Evolutionary conservation across 495 filamentous ascomycete genomes (phyloP).

Genomic region (Penicillium paxilli): DNA sequence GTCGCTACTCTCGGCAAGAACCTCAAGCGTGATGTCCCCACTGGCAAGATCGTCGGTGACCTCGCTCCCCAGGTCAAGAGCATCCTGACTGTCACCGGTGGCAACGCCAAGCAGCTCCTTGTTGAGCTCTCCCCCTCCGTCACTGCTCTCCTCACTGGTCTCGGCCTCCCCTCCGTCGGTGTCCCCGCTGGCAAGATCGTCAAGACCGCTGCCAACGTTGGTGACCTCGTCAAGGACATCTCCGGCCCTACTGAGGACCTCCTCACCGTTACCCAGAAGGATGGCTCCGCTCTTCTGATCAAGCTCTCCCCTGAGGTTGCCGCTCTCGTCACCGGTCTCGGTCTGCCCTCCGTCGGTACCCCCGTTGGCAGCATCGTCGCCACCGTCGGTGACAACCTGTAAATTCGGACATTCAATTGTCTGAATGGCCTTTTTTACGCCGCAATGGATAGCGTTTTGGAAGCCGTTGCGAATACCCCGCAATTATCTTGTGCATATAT

Average conservation of each 20-base stretch:
- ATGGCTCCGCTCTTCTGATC: slow-evolving; percentile 36
- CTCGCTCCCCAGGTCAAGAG: slow-evolving; percentile 30
- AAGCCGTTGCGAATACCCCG: slow-evolving; percentile 18
- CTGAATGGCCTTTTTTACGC: slow-evolving; percentile 14
- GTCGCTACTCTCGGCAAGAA: slow-evolving; percentile 24
- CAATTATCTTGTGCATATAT: slow-evolving; percentile 20
- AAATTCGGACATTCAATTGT: slow-evolving; percentile 16
- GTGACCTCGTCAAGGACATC: slow-evolving; percentile 40
- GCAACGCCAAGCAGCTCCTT: slow-evolving; percentile 36
- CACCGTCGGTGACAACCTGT: slow-evolving; percentile 38
- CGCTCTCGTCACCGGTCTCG: slow-evolving; percentile 36
- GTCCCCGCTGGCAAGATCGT: slow-evolving; percentile 34
- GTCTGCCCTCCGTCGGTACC: slow-evolving; percentile 32
- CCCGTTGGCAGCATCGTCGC: slow-evolving; percentile 37
- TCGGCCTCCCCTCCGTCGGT: slow-evolving; percentile 36
- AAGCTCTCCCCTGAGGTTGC: slow-evolving; percentile 34
- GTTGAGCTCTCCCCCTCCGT: slow-evolving; percentile 36
- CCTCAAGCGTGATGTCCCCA: slow-evolving; percentile 23
- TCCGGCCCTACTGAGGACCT: slow-evolving; percentile 29
- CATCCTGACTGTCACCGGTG: slow-evolving; percentile 34
- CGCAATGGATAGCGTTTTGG: slow-evolving; percentile 25
- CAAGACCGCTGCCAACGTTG: slow-evolving; percentile 33
- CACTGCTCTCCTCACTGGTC: slow-evolving; percentile 33
- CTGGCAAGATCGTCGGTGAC: slow-evolving; percentile 33
- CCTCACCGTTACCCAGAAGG: slow-evolving; percentile 34